phyloP scores from a whole-genome alignment of 2,329 filamentous ascomycete genomes.

The Trichoderma brevicompactum region DNA sequence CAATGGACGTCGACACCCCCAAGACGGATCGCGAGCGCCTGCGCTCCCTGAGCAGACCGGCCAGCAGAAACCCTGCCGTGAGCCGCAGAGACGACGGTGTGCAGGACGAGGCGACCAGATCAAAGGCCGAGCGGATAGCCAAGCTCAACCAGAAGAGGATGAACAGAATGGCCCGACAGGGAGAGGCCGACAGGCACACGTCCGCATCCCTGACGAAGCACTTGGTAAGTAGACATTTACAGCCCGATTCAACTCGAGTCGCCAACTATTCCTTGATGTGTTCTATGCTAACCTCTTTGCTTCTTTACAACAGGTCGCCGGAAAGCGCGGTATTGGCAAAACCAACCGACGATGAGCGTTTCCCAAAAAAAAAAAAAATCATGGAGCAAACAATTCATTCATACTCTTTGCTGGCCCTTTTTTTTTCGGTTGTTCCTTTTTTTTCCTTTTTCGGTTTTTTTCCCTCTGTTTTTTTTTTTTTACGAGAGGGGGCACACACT shows the following conservation, averaged over 20 bases:
- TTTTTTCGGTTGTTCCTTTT: not conserved
- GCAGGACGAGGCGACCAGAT: slow-evolving; percentile 64
- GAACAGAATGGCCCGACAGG: slow-evolving; percentile 96
- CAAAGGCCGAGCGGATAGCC: slow-evolving; percentile 81
- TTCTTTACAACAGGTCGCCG: slow-evolving; percentile 67
- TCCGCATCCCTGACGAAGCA: slow-evolving; percentile 84
- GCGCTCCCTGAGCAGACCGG: slow-evolving; percentile 73
- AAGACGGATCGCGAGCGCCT: slow-evolving; percentile 60
- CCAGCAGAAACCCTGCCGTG: slow-evolving; percentile 62
- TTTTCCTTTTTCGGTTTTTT: not conserved
- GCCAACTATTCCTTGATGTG: not conserved
- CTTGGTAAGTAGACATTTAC: slow-evolving; percentile 65
- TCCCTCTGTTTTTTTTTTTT: not conserved
- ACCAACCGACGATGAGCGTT: slow-evolving; percentile 67
- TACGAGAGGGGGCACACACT: slow-evolving; percentile 2
- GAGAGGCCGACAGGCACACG: slow-evolving; percentile 92
- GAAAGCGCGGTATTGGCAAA: slow-evolving; percentile 94
- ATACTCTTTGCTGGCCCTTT: slow-evolving; percentile 8
- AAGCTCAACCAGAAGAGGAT: slow-evolving; percentile 97
- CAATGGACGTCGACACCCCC: slow-evolving; percentile 72
- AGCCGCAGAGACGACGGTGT: slow-evolving; percentile 82
- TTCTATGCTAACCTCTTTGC: slow-evolving; percentile 13
- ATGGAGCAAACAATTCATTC: not conserved
- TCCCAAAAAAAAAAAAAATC: not conserved
- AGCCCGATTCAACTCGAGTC: not conserved